Evolutionary conservation across 2,329 filamentous ascomycete species (phyloP), one percentile per base, ranked within the genome.

Genomic region (Xylariaceae sp.): DNA sequence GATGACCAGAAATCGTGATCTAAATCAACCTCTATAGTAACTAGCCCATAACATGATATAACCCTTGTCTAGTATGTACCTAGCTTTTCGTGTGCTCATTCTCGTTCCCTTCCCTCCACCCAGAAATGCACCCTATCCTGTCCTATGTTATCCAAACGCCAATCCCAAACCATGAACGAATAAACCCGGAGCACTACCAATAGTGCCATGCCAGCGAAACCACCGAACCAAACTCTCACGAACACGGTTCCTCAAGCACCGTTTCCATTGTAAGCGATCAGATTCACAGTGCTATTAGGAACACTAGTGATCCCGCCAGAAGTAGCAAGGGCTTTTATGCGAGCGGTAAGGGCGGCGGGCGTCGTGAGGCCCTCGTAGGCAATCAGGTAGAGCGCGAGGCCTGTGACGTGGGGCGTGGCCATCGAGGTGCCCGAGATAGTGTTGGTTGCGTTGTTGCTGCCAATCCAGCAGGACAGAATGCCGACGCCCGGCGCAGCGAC

Each of bases 361-460:
- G 71, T 73, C 5, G 57, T 59, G 40, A 74, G 66, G 32, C 66
- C 62, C 66, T 80, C 76, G 1, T 76, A 65, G 4, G 65, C 71
- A 56, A 77, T 67, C 19, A 86, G 67, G 66, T 85, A 86, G 12
- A 80, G 73, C 3, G 77, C 78, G 12, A 87, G 65, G n/a, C 84
- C 84, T 21, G 79, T 75, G 45, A 86, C 74, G 63, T 85, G 82
- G 0, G 83, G 83, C 5, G 75, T 71, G 1, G 83, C 79, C 82
- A 85, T 85, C 32, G 77, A 82, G 5, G 84, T 86, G 40, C 83
- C 84, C 13, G 73, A 77, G 63, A 83, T 73, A 16, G 63, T 72
- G 41, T 69, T 68, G 3, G 65, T 76, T 21, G 78, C 65, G 12
- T 37, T 61, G 59, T 69, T 70, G 50, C 62, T 62, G 41, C 72